phyloP scores from a whole-genome alignment of 106 monocot genomes.

The Apostasia ramifera region DNA sequence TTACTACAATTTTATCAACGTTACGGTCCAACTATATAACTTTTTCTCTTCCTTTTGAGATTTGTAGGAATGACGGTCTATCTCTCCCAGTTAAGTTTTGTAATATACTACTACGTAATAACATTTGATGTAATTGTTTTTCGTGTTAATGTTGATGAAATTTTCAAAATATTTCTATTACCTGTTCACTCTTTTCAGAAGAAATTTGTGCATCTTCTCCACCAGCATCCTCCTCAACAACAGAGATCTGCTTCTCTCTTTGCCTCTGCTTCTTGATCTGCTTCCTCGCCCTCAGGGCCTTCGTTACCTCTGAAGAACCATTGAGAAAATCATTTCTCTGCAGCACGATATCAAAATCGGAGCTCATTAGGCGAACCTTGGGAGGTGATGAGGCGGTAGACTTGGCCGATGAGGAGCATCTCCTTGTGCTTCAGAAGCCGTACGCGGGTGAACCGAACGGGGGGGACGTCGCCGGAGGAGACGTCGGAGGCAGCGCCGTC shows the following conservation, averaged over 20 bases:
- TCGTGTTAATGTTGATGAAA: no score
- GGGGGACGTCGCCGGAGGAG: slow-evolving; percentile 3
- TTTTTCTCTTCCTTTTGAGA: no score
- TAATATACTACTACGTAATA: no score
- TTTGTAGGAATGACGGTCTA: no score
- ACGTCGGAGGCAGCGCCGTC: not conserved
- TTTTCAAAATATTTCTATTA: no score
- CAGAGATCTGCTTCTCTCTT: not conserved
- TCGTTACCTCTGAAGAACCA: slow-evolving; percentile 45
- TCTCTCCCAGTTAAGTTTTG: no score
- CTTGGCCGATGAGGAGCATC: slow-evolving; percentile 42
- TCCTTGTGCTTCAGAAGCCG: slow-evolving; percentile 45
- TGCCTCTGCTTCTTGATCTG: slow-evolving; percentile 40
- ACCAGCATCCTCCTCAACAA: no score
- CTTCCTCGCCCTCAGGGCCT: slow-evolving; percentile 57
- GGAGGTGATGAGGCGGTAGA: slow-evolving; percentile 54
- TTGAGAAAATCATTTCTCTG: not conserved
- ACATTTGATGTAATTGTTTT: no score
- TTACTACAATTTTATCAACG: no score
- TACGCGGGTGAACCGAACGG: slow-evolving; percentile 22
- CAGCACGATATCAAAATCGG: not conserved
- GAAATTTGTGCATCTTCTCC: no score
- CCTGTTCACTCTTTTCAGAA: no score
- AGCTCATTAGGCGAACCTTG: slow-evolving; percentile 16
- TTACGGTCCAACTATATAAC: no score